Base-by-base conservation (phyloP, 768 basidiomycete species). In the Termitomyces sp. region DNA sequence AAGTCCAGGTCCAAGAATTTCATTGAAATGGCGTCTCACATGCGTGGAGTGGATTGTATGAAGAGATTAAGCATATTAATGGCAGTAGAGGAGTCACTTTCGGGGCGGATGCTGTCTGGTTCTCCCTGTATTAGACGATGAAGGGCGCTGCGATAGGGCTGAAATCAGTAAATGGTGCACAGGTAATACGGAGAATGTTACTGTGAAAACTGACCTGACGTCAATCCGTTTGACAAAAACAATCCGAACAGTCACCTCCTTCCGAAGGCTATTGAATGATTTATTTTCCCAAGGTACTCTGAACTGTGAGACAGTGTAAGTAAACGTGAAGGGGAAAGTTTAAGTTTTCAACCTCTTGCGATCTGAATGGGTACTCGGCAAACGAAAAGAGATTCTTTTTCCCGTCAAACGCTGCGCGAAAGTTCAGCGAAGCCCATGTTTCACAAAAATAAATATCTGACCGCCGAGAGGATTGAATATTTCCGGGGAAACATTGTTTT, bases 41-140 rank as follows among this genome's bases (percentile, higher is more conserved):
- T 63, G 56, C 63, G 65, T 0, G 72, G 72, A 5, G 66, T 49
- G 1, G 70, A 67, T 54, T 70, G 72, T 21, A 73, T 59, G 37
- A 68, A 73, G 3, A 72, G 59, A 45, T 73, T 72, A 3, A 73
- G 55, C 67, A 73, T 68, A 40, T 69, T 72, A 21, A 73, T 37
- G 6, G 68, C 64, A 3, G 58, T 61, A 7, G 60, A 57, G 2
- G 63, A 58, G 30, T 66, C 63, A 14, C 61, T 63, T 23, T 64
- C 63, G 11, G 60, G 59, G 8, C 57, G 56, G 32, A 61, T 45
- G 21, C 57, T 58, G 1, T 41, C 39, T 8, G 57, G 44, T 9
- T 55, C 58, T 21, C 63, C 64, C 27, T 58, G 52, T n/a, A 49
- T 58, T 19, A 66, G 47, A 16, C 46, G 56, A 7, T 54, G 47